Evolutionary conservation across 306 rosid species (phyloP), one percentile per base, ranked within the genome.

Genomic region (Inga laurina): DNA sequence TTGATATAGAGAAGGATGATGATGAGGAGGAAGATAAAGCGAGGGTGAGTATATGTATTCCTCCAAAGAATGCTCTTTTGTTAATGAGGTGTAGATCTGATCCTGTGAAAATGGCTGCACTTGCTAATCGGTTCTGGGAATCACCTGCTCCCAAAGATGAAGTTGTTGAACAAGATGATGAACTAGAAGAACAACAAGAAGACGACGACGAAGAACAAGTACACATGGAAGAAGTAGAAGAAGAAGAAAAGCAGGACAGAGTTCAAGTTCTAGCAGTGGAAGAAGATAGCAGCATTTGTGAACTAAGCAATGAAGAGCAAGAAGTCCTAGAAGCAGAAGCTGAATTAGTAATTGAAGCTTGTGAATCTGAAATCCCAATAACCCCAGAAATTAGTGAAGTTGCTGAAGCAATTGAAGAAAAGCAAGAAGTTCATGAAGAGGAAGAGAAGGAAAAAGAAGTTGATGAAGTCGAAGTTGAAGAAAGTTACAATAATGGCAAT

Each of bases 61-160:
- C 98, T 39, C 99, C 99, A 0, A 96, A 96, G 85, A 96, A 96
- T 88, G 99, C 97, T 78, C 87, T 96, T 52, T 82, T 96, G 84
- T 86, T 96, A 34, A 96, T 96, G 99, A 91, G 99, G 87, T 94
- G 99, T 22, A 92, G 99, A 91, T 96, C 98, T 89, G 99, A 96
- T 87, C 99, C 99, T 49, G 97, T 94, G 30, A 96, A 91, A 86
- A 90, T 94, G 99, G 99, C 98, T 5, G 98, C 96, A 45, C 89
- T 96, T n/a, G 97, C 97, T 8, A 91, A 89, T 48, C 71, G 93
- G 1, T 90, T 96, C 46, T 94, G 91, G 94, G 97, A 93, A 34
- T 83, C 97, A 32, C 95, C 97, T 24, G 82, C 69, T 74, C 82
- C 68, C 0, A 85, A 85, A 83, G 80, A 80, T 45, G 83, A 27